A percentile compares a stretch with the other conserved stretches of the same genome.
These are phyloP conservation scores for Penicillium sp. DNA, from an alignment of 2,329 filamentous ascomycete species.

Conservation along the genomic window DNA sequence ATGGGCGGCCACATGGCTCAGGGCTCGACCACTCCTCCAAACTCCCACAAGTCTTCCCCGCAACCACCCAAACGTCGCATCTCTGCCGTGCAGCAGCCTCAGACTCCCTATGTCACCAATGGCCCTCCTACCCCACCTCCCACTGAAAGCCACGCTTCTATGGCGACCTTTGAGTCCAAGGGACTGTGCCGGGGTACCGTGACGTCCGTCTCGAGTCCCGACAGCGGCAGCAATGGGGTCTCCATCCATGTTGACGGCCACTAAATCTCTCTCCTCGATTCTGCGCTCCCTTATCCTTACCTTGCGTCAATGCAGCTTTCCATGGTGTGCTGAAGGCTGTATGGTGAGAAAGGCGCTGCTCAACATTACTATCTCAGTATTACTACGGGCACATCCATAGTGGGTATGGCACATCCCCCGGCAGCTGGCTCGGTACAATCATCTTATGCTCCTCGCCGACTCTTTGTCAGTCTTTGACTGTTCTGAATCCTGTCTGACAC, in stretches of 20 bases:
- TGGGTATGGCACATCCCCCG: conserved; percentile 14
- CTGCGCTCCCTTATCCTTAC: conserved; percentile 13
- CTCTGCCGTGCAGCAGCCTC: conserved; percentile 34
- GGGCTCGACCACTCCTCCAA: conserved; percentile 34
- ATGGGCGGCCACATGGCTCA: conserved; percentile 23
- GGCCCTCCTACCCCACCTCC: conserved; percentile 62
- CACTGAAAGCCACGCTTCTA: conserved; percentile 60
- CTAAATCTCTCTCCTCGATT: conserved; percentile 22
- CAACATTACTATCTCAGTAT: conserved; percentile 21
- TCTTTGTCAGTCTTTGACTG: conserved; percentile 17
- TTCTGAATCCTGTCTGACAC: conserved; percentile 27
- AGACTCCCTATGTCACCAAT: conserved; percentile 46
- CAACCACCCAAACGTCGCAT: conserved; percentile 32
- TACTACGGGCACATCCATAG: conserved; percentile 37
- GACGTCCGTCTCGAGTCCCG: conserved; percentile 28
- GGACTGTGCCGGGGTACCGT: conserved; percentile 30
- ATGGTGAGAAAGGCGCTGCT: too few species aligned
- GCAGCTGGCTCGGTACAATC: conserved; percentile 2
- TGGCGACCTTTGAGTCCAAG: conserved; percentile 36
- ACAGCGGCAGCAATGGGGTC: conserved; percentile 23
- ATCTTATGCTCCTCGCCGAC: conserved; percentile 16
- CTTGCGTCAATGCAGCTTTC: conserved; percentile 10
- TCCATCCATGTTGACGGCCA: conserved; percentile 23
- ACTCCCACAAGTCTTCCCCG: conserved; percentile 37
- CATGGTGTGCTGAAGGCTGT: background rate